Evolutionary conservation across 179 eudicot genomes (phyloP).

Genomic region (Silene noctiflora): DNA sequence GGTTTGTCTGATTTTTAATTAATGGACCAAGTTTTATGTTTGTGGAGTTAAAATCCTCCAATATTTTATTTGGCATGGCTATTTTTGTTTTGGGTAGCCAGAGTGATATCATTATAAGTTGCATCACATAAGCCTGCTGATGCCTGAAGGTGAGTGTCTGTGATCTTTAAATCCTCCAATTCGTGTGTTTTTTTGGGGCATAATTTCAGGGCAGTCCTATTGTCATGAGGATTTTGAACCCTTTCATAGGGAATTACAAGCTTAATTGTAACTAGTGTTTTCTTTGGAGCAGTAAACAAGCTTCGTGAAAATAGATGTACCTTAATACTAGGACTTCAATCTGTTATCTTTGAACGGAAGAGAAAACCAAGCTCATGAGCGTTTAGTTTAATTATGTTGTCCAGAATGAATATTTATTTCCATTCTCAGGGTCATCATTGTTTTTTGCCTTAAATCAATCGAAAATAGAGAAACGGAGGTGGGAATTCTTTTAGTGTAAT

Average conservation of each 20-base stretch:
- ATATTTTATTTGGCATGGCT: not conserved
- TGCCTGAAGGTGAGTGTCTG: no score
- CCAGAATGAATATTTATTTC: no score
- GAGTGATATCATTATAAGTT: no score
- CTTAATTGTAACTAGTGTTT: not conserved
- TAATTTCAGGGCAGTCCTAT: not conserved
- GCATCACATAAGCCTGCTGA: no score
- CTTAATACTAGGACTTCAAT: no score
- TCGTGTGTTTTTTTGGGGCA: not conserved
- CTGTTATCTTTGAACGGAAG: not conserved
- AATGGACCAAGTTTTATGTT: not conserved
- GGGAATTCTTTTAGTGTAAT: not conserved
- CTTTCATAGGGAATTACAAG: not conserved
- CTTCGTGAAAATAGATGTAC: no score
- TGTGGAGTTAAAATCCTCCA: not conserved
- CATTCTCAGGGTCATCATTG: no score
- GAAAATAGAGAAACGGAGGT: no score
- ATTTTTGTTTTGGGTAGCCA: not conserved
- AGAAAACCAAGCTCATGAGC: not conserved
- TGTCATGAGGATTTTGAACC: not conserved
- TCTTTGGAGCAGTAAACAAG: not conserved
- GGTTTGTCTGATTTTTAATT: not conserved
- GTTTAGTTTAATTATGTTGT: no score
- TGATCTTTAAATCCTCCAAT: no score
- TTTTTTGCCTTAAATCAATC: not conserved